A percentile compares a stretch with the other conserved stretches of the same genome.
Conservation (phyloP, 495 filamentous ascomycete species). For the Penicillium robsamsonii region DNA sequence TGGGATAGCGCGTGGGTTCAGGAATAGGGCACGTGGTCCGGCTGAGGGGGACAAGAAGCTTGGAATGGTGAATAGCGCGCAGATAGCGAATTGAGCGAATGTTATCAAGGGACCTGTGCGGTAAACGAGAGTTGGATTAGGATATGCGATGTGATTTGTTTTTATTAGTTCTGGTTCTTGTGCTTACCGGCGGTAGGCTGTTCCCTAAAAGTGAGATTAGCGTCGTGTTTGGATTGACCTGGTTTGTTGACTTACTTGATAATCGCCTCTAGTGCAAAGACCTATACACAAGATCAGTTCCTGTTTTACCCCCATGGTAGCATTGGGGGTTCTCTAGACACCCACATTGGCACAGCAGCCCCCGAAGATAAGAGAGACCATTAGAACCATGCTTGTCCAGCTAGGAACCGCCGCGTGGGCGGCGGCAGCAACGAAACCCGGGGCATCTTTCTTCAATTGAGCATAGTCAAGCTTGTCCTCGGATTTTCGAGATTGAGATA, state of each 20-base stretch:
- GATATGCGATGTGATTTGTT: neutral
- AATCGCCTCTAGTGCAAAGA: slow-evolving; percentile 92
- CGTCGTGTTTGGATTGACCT: neutral
- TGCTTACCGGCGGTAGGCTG: slow-evolving; percentile 38
- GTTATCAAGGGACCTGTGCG: slow-evolving; percentile 79
- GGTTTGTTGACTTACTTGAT: slow-evolving; percentile 67
- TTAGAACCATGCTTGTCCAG: slow-evolving; percentile 65
- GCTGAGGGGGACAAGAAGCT: slow-evolving; percentile 72
- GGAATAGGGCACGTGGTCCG: slow-evolving; percentile 58
- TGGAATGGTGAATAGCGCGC: slow-evolving; percentile 63
- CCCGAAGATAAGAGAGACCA: slow-evolving; percentile 89
- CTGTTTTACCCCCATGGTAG: neutral
- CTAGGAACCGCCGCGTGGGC: slow-evolving; percentile 57
- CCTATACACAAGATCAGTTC: slow-evolving; percentile 44
- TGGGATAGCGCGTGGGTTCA: slow-evolving; percentile 77
- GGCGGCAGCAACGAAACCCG: slow-evolving; percentile 32
- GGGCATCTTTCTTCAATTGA: slow-evolving; percentile 70
- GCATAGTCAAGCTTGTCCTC: slow-evolving; percentile 38
- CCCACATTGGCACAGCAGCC: slow-evolving; percentile 96
- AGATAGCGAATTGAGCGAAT: slow-evolving; percentile 88
- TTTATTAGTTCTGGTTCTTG: neutral
- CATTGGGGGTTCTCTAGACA: slow-evolving; percentile 8
- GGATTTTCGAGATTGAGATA: neutral
- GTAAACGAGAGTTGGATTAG: neutral
- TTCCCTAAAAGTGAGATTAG: slow-evolving; percentile 31